These are phyloP conservation scores for Diaporthe destruens DNA, from an alignment of 2,329 filamentous ascomycete species.

Conservation along the genomic window DNA sequence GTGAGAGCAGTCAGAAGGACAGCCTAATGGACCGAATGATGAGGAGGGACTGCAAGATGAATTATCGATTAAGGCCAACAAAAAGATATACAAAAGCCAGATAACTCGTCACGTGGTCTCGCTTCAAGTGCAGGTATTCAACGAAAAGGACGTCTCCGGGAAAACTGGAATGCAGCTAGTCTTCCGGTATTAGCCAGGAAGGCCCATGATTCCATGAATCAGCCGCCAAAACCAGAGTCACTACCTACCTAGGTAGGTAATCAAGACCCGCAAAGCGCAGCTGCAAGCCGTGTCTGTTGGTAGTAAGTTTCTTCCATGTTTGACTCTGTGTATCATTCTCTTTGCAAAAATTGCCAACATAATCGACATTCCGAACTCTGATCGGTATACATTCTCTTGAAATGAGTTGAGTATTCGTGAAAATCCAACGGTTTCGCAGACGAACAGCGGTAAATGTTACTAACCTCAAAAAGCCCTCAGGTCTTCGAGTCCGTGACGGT, in stretches of 20 bases:
- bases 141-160: background rate
- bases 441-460: too few species aligned
- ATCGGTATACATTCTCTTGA: too few species aligned
- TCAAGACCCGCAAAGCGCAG: background rate
- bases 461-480: too few species aligned
- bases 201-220: background rate
- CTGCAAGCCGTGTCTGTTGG: background rate
- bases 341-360: too few species aligned
- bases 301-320: background rate
- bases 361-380: too few species aligned
- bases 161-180: background rate
- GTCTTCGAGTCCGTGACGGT: too few species aligned
- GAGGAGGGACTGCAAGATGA: background rate
- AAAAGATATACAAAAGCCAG: background rate
- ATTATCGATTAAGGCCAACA: background rate
- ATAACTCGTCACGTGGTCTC: background rate
- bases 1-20: constrained; percentile 6
- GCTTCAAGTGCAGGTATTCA: background rate
- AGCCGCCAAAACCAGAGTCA: background rate
- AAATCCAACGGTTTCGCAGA: too few species aligned
- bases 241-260: too few species aligned
- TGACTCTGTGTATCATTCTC: too few species aligned
- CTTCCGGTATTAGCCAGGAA: background rate
- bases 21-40: background rate
- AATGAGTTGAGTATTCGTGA: too few species aligned